Percentiles rank a stretch among this genome's conserved stretches.
phyloP scores from a whole-genome alignment of 768 basidiomycete genomes.

The Boletellus ananiceps region DNA sequence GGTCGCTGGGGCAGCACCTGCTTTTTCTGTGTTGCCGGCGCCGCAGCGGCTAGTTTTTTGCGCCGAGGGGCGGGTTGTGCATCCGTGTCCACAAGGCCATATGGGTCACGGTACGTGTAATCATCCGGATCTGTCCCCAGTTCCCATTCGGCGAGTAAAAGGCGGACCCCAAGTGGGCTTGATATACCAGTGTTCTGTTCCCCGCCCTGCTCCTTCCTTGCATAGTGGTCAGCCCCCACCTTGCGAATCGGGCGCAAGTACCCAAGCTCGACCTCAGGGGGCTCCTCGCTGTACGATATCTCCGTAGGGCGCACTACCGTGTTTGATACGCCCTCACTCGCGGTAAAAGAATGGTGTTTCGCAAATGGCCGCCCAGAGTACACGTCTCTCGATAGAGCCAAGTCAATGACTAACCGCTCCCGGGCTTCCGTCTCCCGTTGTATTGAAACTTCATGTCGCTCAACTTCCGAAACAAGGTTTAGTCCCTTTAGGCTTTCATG shows the following conservation, averaged over 20 bases:
- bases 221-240: slow-evolving; percentile 23
- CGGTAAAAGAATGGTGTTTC: slow-evolving; percentile 10
- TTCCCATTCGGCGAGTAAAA: slow-evolving; percentile 68
- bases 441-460: slow-evolving; percentile 37
- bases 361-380: slow-evolving; percentile 46
- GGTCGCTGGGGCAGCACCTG: slow-evolving; percentile 29
- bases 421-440: slow-evolving; percentile 51
- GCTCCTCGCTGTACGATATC: slow-evolving; percentile 50
- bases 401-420: slow-evolving; percentile 60
- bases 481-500: slow-evolving; percentile 40
- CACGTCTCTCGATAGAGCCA: slow-evolving; percentile 53
- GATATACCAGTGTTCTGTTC: slow-evolving; percentile 21
- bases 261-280: slow-evolving; percentile 56
- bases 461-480: slow-evolving; percentile 37
- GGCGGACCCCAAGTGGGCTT: slow-evolving; percentile 51
- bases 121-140: slow-evolving; percentile 46
- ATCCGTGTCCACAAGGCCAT: slow-evolving; percentile 34
- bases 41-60: slow-evolving; percentile 6
- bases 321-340: slow-evolving; percentile 8
- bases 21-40: slow-evolving; percentile 18
- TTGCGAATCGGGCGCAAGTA: slow-evolving; percentile 51
- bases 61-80: slow-evolving; percentile 10
- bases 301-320: slow-evolving; percentile 3
- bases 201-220: slow-evolving; percentile 19
- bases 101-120: slow-evolving; percentile 54